A percentile compares a stretch with the other conserved stretches of the same genome.
phyloP scores from a whole-genome alignment of 192 early-diverging fungal genomes.

The Podila clonocystis region DNA sequence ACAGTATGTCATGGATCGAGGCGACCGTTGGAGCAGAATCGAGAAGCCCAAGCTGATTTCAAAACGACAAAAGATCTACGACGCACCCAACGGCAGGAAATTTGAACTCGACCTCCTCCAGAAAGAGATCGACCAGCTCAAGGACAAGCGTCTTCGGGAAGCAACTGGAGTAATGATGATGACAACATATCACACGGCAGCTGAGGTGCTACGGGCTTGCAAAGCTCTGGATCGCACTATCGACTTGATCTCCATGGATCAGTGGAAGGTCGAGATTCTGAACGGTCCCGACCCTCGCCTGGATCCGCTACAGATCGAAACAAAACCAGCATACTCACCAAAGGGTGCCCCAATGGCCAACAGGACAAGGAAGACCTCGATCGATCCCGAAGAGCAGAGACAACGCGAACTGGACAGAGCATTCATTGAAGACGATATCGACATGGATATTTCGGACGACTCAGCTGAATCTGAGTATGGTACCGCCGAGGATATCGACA shows the following conservation, averaged over 20 bases:
- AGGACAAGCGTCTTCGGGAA: not conserved
- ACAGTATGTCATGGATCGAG: constrained; percentile 9
- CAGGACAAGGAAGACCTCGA: constrained; percentile 3
- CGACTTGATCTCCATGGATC: not conserved
- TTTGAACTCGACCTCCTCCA: not conserved
- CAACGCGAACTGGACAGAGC: constrained; percentile 23
- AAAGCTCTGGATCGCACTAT: constrained; percentile 27
- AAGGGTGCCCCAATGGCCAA: not conserved
- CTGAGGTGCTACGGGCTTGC: constrained; percentile 20
- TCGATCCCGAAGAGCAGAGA: constrained; percentile 16
- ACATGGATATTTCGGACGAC: not conserved
- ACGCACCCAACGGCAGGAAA: not conserved
- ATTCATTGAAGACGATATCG: constrained; percentile 36
- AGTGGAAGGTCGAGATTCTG: constrained; percentile 21
- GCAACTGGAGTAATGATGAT: constrained; percentile 7
- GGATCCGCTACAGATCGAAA: not conserved
- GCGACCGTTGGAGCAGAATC: not conserved
- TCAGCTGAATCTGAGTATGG: too few relatives aligned
- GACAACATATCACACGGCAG: constrained; percentile 13
- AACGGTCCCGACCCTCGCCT: not conserved
- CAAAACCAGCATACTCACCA: too few relatives aligned
- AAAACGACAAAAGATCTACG: not conserved
- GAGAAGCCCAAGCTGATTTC: not conserved
- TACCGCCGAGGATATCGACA: too few relatives aligned
- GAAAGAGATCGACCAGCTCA: not conserved